Evolutionary conservation across 192 early-diverging fungal species (phyloP).

Genomic region (Gigaspora rosea): DNA sequence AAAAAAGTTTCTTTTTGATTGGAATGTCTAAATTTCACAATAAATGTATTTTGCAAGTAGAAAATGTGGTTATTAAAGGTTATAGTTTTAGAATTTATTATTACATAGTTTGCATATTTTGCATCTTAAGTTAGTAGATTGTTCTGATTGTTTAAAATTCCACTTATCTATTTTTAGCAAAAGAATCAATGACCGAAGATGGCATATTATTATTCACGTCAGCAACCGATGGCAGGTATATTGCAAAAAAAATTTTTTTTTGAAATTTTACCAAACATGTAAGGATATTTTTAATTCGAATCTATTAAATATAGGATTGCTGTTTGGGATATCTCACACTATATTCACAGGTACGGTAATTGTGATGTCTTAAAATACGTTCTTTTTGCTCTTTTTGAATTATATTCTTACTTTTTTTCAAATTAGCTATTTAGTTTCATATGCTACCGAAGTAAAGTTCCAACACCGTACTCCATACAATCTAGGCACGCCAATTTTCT

Average conservation of each 20-base stretch:
- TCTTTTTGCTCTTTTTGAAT: neutral
- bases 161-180: neutral
- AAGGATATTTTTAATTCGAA: neutral
- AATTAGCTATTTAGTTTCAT: constrained; percentile 16
- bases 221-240: constrained; percentile 53
- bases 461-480: neutral
- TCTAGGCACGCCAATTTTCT: constrained; percentile 37
- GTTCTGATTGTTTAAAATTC: neutral
- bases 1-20: constrained; percentile 50
- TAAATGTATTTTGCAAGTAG: constrained; percentile 68
- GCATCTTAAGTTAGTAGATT: neutral
- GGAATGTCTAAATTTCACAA: constrained; percentile 54
- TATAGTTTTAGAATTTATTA: neutral
- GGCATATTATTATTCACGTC: constrained; percentile 55
- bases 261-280: neutral
- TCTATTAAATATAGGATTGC: constrained; percentile 41
- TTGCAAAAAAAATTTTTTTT: constrained; percentile 28
- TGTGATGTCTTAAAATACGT: constrained; percentile 9
- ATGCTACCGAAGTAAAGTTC: neutral
- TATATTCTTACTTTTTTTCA: constrained; percentile 13
- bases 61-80: constrained; percentile 42
- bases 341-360: constrained; percentile 27
- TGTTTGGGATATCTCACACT: constrained; percentile 49
- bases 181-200: constrained; percentile 25
- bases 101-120: neutral